Conservation (phyloP, 208 protist species). For the Vickermania spadyakhi region DNA sequence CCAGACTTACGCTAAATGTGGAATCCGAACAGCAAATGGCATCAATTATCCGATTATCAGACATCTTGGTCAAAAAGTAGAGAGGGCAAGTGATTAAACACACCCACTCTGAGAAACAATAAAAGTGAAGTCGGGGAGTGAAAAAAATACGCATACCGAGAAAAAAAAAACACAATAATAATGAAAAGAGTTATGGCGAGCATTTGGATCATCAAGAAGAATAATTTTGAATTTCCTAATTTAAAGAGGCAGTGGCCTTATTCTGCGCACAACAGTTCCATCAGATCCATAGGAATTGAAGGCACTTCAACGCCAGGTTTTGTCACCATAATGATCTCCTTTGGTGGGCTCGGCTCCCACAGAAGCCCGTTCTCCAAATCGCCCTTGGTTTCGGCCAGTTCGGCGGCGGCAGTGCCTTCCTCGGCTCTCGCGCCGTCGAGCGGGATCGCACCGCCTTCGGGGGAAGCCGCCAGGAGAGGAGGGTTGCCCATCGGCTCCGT, state of each 20-base stretch:
- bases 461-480: too few species aligned
- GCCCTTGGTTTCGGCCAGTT: conserved; percentile 38
- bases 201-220: neutral
- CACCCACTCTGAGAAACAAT: conserved; percentile 1
- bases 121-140: conserved; percentile 8
- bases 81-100: neutral
- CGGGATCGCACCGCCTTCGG: too few species aligned
- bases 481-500: too few species aligned
- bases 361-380: conserved; percentile 66
- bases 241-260: neutral
- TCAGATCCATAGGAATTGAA: conserved; percentile 59
- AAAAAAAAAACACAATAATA: neutral
- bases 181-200: neutral
- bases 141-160: conserved; percentile 1
- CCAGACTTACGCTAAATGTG: neutral
- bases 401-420: neutral
- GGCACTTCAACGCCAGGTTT: conserved; percentile 51
- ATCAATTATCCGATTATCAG: neutral
- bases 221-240: too few species aligned
- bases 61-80: neutral
- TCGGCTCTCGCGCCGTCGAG: neutral
- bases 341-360: conserved; percentile 63
- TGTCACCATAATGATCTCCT: conserved; percentile 46
- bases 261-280: conserved; percentile 66
- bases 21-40: neutral